A percentile compares a stretch with the other conserved stretches of the same genome.
These are phyloP conservation scores for Lachancea kluyveri DNA, from an alignment of 805 yeast species.

Conservation along the genomic window DNA sequence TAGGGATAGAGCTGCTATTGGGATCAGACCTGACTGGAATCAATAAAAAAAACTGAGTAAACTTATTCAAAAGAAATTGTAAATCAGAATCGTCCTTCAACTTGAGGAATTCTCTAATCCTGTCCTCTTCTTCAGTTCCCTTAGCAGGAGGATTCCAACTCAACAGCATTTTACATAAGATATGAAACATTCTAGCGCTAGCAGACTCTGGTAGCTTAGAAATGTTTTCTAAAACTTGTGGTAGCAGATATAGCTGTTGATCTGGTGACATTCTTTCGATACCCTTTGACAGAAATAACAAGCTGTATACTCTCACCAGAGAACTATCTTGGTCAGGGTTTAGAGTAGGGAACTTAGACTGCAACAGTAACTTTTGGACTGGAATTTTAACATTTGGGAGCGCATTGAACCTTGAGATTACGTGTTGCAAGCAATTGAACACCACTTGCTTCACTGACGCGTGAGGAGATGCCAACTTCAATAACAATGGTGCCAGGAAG, in stretches of 20 bases:
- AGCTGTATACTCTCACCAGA: slow-evolving; percentile 52
- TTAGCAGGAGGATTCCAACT: slow-evolving; percentile 45
- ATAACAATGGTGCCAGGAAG: slow-evolving; percentile 69
- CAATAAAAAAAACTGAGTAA: slow-evolving; percentile 53
- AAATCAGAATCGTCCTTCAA: slow-evolving; percentile 38
- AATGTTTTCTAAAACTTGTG: slow-evolving; percentile 43
- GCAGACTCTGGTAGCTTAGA: slow-evolving; percentile 31
- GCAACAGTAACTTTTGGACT: slow-evolving; percentile 51
- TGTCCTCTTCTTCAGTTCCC: slow-evolving; percentile 38
- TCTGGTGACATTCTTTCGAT: slow-evolving; percentile 43
- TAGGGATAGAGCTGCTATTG: slow-evolving; percentile 34
- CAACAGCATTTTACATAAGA: slow-evolving; percentile 49
- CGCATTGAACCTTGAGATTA: slow-evolving; percentile 60
- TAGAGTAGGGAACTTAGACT: slow-evolving; percentile 52
- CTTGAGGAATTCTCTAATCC: slow-evolving; percentile 30
- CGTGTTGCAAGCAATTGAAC: slow-evolving; percentile 56
- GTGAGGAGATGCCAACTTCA: slow-evolving; percentile 72
- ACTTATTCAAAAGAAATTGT: slow-evolving; percentile 38
- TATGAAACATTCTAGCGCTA: slow-evolving; percentile 55
- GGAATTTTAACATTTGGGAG: slow-evolving; percentile 57
- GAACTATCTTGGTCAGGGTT: slow-evolving; percentile 38
- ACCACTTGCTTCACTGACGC: slow-evolving; percentile 61
- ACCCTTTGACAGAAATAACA: slow-evolving; percentile 64
- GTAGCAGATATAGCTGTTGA: slow-evolving; percentile 39
- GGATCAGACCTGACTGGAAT: slow-evolving; percentile 38